Percentiles rank a stretch among this genome's conserved stretches.
Conservation (phyloP, 257 asterid species). For the Nyctanthes arbortristis region DNA sequence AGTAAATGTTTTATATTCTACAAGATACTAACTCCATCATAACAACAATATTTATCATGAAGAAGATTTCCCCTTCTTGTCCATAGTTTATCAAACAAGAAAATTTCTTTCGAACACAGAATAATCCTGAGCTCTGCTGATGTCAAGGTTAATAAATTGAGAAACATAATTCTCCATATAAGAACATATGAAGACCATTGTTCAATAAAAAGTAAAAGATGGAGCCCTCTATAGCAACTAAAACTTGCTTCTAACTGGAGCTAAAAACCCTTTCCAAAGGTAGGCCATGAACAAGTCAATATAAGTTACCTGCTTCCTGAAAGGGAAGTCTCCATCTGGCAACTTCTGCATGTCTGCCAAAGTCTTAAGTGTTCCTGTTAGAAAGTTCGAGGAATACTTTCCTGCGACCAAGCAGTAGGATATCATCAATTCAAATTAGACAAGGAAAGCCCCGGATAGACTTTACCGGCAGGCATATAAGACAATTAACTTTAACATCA, state of each 20-base stretch:
- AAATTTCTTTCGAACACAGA: not conserved
- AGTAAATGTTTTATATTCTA: too few relatives aligned
- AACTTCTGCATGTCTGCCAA: conserved; percentile 77
- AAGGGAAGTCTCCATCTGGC: conserved; percentile 79
- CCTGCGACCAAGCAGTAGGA: conserved; percentile 49
- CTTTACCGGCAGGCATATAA: conserved; percentile 11
- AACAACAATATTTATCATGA: not conserved
- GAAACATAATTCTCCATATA: not conserved
- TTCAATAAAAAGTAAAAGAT: not conserved
- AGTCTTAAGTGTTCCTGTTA: conserved; percentile 57
- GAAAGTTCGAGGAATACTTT: conserved; percentile 52
- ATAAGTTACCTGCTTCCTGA: conserved; percentile 69
- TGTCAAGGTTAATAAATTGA: not conserved
- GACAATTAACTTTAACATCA: not conserved
- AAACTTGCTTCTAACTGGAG: not conserved
- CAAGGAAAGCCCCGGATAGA: conserved; percentile 5
- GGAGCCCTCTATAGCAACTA: not conserved
- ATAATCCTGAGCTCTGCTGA: not conserved
- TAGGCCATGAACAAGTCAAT: not conserved
- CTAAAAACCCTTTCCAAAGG: not conserved
- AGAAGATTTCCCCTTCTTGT: not conserved
- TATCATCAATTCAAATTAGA: not conserved
- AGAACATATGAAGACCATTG: not conserved
- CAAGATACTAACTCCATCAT: not conserved
- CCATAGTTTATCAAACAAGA: conserved; percentile 13